Conservation (phyloP, 1,139 yeast genomes). For the Kodamaea suecica region DNA sequence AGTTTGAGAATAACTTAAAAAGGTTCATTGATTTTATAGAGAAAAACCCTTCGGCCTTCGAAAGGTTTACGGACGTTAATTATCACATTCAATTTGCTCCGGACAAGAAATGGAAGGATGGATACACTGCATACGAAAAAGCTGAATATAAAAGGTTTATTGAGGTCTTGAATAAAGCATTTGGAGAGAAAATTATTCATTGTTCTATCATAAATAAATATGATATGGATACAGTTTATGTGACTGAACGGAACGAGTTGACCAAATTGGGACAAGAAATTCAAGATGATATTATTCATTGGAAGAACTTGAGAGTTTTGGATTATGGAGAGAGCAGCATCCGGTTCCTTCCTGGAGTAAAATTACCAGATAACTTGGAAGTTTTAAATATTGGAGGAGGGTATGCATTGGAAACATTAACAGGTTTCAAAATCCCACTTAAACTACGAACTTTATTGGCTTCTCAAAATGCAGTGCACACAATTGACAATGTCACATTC, state of each 20-base stretch:
- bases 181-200: slow-evolving; percentile 33
- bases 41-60: slow-evolving; percentile 14
- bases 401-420: slow-evolving; percentile 37
- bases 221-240: slow-evolving; percentile 32
- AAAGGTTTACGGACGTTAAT: slow-evolving; percentile 24
- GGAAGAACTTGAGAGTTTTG: slow-evolving; percentile 33
- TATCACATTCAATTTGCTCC: slow-evolving; percentile 40
- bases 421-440: slow-evolving; percentile 42
- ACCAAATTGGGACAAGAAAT: slow-evolving; percentile 38
- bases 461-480: slow-evolving; percentile 33
- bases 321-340: slow-evolving; percentile 43
- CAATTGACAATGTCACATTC: slow-evolving; percentile 36
- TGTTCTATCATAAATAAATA: slow-evolving; percentile 42
- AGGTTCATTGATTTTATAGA: slow-evolving; percentile 24
- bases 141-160: slow-evolving; percentile 27
- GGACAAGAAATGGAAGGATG: slow-evolving; percentile 33
- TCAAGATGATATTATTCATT: slow-evolving; percentile 35
- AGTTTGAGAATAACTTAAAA: slow-evolving; percentile 25
- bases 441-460: slow-evolving; percentile 32
- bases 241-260: slow-evolving; percentile 35
- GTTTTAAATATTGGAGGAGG: slow-evolving; percentile 44
- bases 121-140: slow-evolving; percentile 27
- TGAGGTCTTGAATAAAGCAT: slow-evolving; percentile 20
- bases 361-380: slow-evolving; percentile 38
- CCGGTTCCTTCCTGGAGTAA: slow-evolving; percentile 39